Evolutionary conservation across 768 basidiomycete species (phyloP).

Genomic region (Hygrophoropsis aurantiaca): DNA sequence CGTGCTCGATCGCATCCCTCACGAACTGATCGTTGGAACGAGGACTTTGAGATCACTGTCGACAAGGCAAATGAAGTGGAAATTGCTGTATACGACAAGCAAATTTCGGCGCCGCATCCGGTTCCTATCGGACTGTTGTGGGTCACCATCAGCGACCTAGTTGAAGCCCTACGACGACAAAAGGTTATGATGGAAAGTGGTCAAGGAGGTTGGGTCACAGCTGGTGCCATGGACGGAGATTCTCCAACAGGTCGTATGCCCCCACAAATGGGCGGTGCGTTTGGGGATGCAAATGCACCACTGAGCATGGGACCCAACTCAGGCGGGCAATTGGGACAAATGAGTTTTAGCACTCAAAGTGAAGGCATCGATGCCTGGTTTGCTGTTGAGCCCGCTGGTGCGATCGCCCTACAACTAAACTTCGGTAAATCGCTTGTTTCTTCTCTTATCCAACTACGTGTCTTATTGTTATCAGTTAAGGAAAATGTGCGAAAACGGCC

Average conservation of each 20-base stretch:
- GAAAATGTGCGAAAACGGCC: constrained; percentile 96
- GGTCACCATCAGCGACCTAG: constrained; percentile 91
- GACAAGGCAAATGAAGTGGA: constrained; percentile 99
- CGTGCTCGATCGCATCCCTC: constrained; percentile 90
- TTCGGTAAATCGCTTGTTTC: constrained; percentile 65
- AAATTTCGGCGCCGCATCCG: constrained; percentile 74
- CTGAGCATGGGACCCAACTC: constrained; percentile 35
- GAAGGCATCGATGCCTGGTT: constrained; percentile 98
- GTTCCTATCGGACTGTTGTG: constrained; percentile 93
- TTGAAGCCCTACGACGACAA: constrained; percentile 89
- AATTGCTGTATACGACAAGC: constrained; percentile 93
- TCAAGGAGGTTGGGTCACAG: constrained; percentile 96
- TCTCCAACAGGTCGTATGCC: constrained; percentile 45
- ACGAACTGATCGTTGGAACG: constrained; percentile 95
- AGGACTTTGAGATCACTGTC: constrained; percentile 93
- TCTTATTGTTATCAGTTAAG: constrained; percentile 65
- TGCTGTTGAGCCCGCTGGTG: constrained; percentile 95
- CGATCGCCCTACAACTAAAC: constrained; percentile 82
- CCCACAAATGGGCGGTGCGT: constrained; percentile 47
- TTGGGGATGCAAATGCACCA: constrained; percentile 44
- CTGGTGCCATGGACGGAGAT: constrained; percentile 80
- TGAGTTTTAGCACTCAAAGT: constrained; percentile 19
- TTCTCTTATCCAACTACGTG: constrained; percentile 5
- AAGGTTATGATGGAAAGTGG: constrained; percentile 85
- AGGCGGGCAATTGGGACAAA: constrained; percentile 25